Conservation (phyloP, 1,284 basidiomycete genomes). For the Moesziomyces globuligerus region DNA sequence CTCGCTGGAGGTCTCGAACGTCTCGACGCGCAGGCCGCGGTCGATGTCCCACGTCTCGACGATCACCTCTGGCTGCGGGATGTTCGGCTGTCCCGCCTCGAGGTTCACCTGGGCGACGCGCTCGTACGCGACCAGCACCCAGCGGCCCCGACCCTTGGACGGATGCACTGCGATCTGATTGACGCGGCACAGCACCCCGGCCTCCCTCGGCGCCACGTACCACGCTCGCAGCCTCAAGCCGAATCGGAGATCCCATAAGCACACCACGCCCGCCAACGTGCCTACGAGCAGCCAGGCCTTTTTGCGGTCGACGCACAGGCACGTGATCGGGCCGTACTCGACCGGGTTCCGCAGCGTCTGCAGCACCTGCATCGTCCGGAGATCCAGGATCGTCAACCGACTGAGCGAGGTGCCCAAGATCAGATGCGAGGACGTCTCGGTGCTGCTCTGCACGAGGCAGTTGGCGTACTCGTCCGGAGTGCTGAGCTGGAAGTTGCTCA, state of each 20-base stretch:
- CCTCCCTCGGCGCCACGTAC: slow-evolving; percentile 72
- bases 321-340: slow-evolving; percentile 85
- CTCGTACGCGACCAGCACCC: slow-evolving; percentile 85
- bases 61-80: slow-evolving; percentile 29
- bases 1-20: slow-evolving; percentile 41
- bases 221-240: slow-evolving; percentile 87
- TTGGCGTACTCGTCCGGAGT: slow-evolving; percentile 66
- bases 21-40: slow-evolving; percentile 67
- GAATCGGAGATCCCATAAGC: slow-evolving; percentile 93
- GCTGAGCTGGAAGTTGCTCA: slow-evolving; percentile 67
- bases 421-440: slow-evolving; percentile 69
- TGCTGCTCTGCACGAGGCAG: slow-evolving; percentile 49
- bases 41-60: slow-evolving; percentile 65
- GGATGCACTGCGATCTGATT: slow-evolving; percentile 83
- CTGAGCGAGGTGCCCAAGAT: slow-evolving; percentile 86
- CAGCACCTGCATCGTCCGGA: slow-evolving; percentile 82
- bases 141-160: slow-evolving; percentile 78
- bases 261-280: slow-evolving; percentile 82
- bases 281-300: slow-evolving; percentile 88
- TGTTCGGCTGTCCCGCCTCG: slow-evolving; percentile 1
- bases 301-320: slow-evolving; percentile 79
- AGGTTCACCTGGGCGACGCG: slow-evolving; percentile 2
- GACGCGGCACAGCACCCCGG: slow-evolving; percentile 69
- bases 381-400: slow-evolving; percentile 80
- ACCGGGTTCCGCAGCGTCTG: slow-evolving; percentile 83